phyloP scores from a whole-genome alignment of 2,329 filamentous ascomycete species.

The Macroventuria anomochaeta region DNA sequence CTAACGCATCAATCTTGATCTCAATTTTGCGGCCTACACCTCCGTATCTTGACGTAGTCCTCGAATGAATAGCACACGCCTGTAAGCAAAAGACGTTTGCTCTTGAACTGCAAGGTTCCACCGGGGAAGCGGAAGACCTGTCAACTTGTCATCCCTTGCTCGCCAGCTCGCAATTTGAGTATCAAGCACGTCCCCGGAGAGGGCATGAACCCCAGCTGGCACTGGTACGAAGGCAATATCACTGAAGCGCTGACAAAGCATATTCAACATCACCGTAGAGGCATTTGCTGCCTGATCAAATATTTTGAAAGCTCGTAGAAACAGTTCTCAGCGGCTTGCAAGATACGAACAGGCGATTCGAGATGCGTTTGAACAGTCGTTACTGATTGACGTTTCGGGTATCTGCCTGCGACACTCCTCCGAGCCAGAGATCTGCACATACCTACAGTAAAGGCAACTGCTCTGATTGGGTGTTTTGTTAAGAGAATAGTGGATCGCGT shows the following conservation, averaged over 20 bases:
- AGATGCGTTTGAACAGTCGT: not conserved
- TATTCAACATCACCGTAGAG: not conserved
- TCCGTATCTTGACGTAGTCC: not conserved
- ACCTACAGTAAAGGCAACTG: not conserved
- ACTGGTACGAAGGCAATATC: not conserved
- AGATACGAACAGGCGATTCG: not conserved
- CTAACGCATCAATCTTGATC: not conserved
- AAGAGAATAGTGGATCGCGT: not conserved
- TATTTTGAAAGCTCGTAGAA: not conserved
- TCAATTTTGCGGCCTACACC: not conserved
- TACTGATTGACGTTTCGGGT: not conserved
- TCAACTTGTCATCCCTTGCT: conserved; percentile 3
- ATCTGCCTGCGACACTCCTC: not conserved
- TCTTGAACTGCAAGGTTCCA: not conserved
- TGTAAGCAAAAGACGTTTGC: not conserved
- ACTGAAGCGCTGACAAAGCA: not conserved
- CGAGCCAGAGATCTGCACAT: not conserved
- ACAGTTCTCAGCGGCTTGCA: not conserved
- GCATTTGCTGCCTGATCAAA: not conserved
- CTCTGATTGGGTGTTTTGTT: not conserved
- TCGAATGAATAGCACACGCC: not conserved
- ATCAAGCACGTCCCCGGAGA: not conserved
- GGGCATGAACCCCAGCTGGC: not conserved
- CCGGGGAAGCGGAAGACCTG: conserved; percentile 10
- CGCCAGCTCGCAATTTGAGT: not conserved